Evolutionary conservation across 1,284 basidiomycete species (phyloP), one percentile per base, ranked within the genome.

Genomic region (Trichosporon coremiiforme): DNA sequence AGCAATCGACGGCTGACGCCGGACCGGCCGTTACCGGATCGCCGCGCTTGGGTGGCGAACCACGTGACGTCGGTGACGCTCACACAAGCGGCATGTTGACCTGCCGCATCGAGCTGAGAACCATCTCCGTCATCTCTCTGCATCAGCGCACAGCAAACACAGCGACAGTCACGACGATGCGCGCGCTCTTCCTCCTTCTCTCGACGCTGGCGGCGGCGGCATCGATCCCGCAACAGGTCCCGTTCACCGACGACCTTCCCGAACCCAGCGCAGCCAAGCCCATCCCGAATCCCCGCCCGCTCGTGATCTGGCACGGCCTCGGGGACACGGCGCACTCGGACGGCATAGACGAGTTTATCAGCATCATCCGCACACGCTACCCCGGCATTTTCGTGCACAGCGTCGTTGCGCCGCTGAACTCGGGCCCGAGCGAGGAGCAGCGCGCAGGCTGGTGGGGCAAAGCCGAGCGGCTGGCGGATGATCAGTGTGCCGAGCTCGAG

Each of bases 251-350:
- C 15, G 64, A 35, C 33, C 9, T 25, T 25, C 25, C 33, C 33
- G 33, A 71, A 17, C 63, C 64, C 20, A 47, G 67, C 15, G 65
- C 1, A 1, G 6, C 17, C 10, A 33, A 22, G 20, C 50, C 50
- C 9, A 66, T 20, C 4, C 17, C 22, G 10, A 36, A 22, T 12
- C 81, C 79, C 10, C 87, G 91, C 38, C 91, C 94, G 1, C 85
- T 98, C 50, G 95, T 97, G 41, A 85, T 98, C 70, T 98, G 95
- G 96, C 96, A 99, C 84, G 96, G 96, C 6, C 86, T 98, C 57
- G 95, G 92, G 85, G 87, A 88, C 78, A 85, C 85, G 35, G 84
- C 84, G 25, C 80, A 84, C 62, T 83, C 84, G 1, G 74, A 80
- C 8, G 84, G 83, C 9, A 83, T 87, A 64, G 66, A 88, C 64